These are phyloP conservation scores for Solanum medicagineum DNA, from an alignment of 257 asterid genomes.

Conservation along the genomic window DNA sequence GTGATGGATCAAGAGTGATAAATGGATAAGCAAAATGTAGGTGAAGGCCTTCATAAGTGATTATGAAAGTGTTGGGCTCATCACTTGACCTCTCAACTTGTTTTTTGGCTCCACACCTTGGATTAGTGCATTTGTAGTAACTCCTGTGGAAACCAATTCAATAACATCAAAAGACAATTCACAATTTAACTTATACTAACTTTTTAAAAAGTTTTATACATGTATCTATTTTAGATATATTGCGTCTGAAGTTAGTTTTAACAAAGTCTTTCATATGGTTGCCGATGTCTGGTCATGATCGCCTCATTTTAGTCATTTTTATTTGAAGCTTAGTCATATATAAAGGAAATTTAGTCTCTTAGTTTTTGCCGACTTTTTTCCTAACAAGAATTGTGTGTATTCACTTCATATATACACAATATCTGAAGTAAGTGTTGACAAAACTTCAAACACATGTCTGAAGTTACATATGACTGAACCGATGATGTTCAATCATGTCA, in stretches of 20 bases:
- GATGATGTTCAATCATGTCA: not conserved
- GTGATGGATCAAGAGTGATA: slow-evolving; percentile 2
- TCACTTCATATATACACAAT: not conserved
- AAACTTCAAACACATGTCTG: not conserved
- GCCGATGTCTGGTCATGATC: too few relatives aligned
- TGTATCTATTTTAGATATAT: too few relatives aligned
- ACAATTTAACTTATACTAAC: too few relatives aligned
- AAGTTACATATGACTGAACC: not conserved
- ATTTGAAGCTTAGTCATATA: too few relatives aligned
- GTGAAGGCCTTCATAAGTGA: slow-evolving; percentile 93
- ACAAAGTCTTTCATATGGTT: too few relatives aligned
- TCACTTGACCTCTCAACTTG: slow-evolving; percentile 72
- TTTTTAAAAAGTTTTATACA: too few relatives aligned
- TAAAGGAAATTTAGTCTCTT: not conserved
- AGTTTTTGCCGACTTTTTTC: not conserved
- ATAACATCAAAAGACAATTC: not conserved
- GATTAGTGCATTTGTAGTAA: slow-evolving; percentile 82
- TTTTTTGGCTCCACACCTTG: slow-evolving; percentile 79
- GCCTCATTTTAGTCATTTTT: too few relatives aligned
- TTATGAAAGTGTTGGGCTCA: slow-evolving; percentile 52
- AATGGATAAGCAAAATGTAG: slow-evolving; percentile 78
- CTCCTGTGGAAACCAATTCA: slow-evolving; percentile 31
- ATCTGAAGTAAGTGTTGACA: not conserved
- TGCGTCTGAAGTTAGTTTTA: too few relatives aligned
- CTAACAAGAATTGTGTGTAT: not conserved